Evolutionary conservation across 805 yeast genomes (phyloP).

Genomic region (Geotrichum ghanense): DNA sequence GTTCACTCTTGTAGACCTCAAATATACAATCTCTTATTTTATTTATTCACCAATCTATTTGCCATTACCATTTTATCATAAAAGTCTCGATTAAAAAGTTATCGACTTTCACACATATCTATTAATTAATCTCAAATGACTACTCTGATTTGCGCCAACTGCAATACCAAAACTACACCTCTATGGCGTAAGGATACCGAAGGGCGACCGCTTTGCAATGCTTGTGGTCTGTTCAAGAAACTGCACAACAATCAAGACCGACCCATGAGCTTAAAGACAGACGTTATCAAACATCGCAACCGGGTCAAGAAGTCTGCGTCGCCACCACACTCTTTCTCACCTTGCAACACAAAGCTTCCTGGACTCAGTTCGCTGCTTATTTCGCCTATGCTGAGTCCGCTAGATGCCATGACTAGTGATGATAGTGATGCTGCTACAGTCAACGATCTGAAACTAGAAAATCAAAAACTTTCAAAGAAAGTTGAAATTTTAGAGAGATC

Average conservation of each 20-base stretch:
- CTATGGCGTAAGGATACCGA: constrained; percentile 91
- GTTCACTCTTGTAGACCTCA: too few species aligned
- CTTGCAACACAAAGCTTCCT: not conserved
- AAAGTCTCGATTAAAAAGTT: too few species aligned
- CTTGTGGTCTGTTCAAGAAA: constrained; percentile 82
- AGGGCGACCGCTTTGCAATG: constrained; percentile 85
- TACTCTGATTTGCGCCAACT: constrained; percentile 67
- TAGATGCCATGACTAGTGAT: not conserved
- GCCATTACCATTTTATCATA: too few species aligned
- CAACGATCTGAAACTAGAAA: not conserved
- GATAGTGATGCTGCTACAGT: not conserved
- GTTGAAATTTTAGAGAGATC: not conserved
- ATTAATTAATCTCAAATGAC: too few species aligned
- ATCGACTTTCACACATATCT: too few species aligned
- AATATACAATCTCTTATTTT: too few species aligned
- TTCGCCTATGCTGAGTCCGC: constrained; percentile 1
- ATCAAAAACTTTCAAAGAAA: not conserved
- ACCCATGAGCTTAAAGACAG: constrained; percentile 84
- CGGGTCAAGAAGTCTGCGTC: constrained; percentile 27
- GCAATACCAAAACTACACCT: constrained; percentile 89
- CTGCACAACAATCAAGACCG: constrained; percentile 86
- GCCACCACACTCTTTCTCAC: not conserved
- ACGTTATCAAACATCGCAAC: constrained; percentile 84
- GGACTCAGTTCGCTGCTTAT: not conserved
- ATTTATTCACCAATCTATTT: too few species aligned